Conservation (phyloP, 306 rosid species). For the Cicer cuneatum region DNA sequence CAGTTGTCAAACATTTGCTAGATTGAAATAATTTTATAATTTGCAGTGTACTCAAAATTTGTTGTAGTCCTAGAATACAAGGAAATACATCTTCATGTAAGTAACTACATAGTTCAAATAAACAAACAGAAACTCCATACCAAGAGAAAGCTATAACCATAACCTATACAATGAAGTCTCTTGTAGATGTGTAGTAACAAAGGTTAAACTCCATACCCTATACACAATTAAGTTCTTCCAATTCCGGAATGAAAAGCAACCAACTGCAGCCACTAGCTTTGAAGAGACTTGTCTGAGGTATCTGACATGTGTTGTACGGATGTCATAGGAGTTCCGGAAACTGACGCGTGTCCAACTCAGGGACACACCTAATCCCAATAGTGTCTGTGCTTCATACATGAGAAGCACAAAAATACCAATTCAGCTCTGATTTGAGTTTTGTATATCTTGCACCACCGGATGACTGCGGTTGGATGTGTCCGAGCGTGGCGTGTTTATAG, state of each 20-base stretch:
- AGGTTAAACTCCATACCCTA: slow-evolving; percentile 36
- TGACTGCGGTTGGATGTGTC: slow-evolving; percentile 39
- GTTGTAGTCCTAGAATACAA: slow-evolving; percentile 7
- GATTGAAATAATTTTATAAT: neutral
- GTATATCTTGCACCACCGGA: slow-evolving; percentile 42
- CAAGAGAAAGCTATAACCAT: slow-evolving; percentile 46
- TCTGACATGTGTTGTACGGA: no score
- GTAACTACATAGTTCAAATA: slow-evolving; percentile 13
- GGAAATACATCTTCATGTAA: slow-evolving; percentile 23
- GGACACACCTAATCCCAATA: no score
- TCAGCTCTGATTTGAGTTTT: slow-evolving; percentile 46
- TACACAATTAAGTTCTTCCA: slow-evolving; percentile 40
- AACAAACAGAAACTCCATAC: slow-evolving; percentile 22
- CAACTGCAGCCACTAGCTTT: slow-evolving; percentile 20
- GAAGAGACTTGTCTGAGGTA: neutral
- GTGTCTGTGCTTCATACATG: neutral
- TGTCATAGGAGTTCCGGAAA: no score
- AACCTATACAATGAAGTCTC: slow-evolving; percentile 50
- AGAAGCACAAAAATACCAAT: slow-evolving; percentile 29
- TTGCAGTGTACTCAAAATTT: neutral
- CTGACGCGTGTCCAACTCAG: no score
- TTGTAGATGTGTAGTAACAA: neutral
- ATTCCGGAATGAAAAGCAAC: slow-evolving; percentile 34
- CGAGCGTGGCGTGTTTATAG: slow-evolving; percentile 43
- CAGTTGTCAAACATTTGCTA: slow-evolving; percentile 5